These are phyloP conservation scores for Colletotrichum sansevieriae DNA, from an alignment of 2,329 filamentous ascomycete species.

Conservation along the genomic window DNA sequence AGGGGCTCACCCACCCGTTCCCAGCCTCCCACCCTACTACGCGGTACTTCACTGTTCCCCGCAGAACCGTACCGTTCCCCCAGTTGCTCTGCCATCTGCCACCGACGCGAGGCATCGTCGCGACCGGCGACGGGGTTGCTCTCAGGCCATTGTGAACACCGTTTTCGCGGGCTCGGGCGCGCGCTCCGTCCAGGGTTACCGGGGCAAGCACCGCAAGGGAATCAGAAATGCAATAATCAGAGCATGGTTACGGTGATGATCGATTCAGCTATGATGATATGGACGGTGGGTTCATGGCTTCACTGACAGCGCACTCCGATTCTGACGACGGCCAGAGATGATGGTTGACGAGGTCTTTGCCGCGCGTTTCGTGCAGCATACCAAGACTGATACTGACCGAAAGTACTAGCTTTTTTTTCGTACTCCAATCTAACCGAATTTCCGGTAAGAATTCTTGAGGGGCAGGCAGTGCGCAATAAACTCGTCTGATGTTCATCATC, in stretches of 20 bases:
- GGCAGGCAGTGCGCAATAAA: constrained; percentile 2
- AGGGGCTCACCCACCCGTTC: constrained; percentile 10
- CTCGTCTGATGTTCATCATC: constrained; percentile 31
- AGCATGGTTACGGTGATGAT: neutral
- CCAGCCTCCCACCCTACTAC: neutral
- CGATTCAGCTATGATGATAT: too few relatives aligned
- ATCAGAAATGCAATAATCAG: constrained; percentile 33
- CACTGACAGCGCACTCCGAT: neutral
- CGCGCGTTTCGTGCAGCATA: constrained; percentile 7
- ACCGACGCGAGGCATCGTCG: neutral
- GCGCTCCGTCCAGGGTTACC: too few relatives aligned
- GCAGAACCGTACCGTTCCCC: neutral
- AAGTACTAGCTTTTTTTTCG: neutral
- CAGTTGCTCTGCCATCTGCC: neutral
- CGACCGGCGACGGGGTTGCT: too few relatives aligned
- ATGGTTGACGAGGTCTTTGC: neutral
- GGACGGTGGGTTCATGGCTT: neutral
- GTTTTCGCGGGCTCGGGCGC: neutral
- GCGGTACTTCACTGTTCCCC: neutral
- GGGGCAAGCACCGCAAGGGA: neutral
- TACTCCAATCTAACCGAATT: neutral
- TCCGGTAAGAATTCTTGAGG: neutral
- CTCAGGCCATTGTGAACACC: neutral
- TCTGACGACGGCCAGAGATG: neutral
- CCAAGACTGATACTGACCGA: neutral